Evolutionary conservation across 345 rosid species (phyloP).

Genomic region (Brassica carinata): DNA sequence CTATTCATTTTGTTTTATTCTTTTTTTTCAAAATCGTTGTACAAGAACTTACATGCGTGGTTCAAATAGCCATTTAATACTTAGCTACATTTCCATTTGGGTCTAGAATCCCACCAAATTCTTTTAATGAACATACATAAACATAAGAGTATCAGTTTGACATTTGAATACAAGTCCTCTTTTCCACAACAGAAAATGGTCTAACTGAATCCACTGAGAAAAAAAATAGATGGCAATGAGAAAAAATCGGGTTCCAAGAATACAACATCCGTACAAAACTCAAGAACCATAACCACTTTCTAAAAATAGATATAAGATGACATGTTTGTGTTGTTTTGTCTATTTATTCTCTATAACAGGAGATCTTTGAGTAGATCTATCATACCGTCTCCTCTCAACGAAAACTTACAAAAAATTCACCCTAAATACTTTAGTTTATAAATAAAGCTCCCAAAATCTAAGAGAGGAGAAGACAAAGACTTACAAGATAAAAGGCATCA

Average conservation of each 20-base stretch:
- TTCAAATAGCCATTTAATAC: too few species aligned
- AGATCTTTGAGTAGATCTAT: constrained; percentile 21
- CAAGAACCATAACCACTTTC: constrained; percentile 20
- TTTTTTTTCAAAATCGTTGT: too few species aligned
- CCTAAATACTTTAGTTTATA: not conserved
- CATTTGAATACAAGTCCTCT: not conserved
- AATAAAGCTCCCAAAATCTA: constrained; percentile 12
- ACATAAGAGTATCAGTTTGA: not conserved
- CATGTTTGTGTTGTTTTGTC: constrained; percentile 9
- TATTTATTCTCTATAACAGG: constrained; percentile 33
- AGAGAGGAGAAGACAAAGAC: constrained; percentile 21
- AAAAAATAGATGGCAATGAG: constrained; percentile 23
- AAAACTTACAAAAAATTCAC: not conserved
- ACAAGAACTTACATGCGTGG: too few species aligned
- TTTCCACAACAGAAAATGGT: not conserved
- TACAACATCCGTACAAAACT: constrained; percentile 26
- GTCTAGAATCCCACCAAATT: not conserved
- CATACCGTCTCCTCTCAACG: constrained; percentile 22
- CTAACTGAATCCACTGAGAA: not conserved
- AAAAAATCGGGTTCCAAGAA: constrained; percentile 30
- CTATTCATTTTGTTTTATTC: not conserved
- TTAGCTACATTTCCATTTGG: not conserved
- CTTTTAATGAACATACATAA: not conserved
- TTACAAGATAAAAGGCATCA: not conserved
- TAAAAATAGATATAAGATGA: constrained; percentile 21